phyloP scores from a whole-genome alignment of 345 rosid genomes.

The Adansonia digitata region DNA sequence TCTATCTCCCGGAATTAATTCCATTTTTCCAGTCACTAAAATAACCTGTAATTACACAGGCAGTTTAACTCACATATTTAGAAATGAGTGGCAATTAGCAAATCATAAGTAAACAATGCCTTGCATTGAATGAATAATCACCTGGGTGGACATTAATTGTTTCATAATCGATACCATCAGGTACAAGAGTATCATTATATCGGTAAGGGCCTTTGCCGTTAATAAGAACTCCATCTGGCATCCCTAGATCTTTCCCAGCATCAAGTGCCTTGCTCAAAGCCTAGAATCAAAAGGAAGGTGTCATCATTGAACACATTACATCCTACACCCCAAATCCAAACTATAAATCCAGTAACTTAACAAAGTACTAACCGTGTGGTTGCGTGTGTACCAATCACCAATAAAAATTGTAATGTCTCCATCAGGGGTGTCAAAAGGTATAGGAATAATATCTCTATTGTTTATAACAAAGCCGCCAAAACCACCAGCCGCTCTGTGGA shows the following conservation, averaged over 20 bases:
- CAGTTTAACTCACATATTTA: not conserved
- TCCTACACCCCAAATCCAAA: not conserved
- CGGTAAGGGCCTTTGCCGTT: slow-evolving; percentile 97
- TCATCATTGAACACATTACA: not conserved
- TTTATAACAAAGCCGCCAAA: slow-evolving; percentile 80
- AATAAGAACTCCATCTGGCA: slow-evolving; percentile 95
- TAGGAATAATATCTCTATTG: slow-evolving; percentile 67
- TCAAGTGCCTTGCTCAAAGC: slow-evolving; percentile 89
- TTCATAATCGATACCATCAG: slow-evolving; percentile 67
- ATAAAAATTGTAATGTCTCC: slow-evolving; percentile 74
- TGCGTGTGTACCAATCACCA: slow-evolving; percentile 94
- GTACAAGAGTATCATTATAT: slow-evolving; percentile 80
- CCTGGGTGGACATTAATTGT: slow-evolving; percentile 90
- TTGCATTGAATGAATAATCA: slow-evolving; percentile 23
- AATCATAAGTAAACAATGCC: not conserved
- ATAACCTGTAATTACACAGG: not conserved
- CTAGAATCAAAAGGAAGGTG: slow-evolving; percentile 33
- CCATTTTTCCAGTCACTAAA: not conserved
- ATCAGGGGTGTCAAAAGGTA: slow-evolving; percentile 76
- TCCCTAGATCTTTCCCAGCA: slow-evolving; percentile 86
- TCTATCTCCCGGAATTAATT: not conserved
- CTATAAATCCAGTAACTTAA: not conserved
- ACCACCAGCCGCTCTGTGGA: slow-evolving; percentile 96
- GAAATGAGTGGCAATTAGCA: not conserved
- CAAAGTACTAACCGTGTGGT: slow-evolving; percentile 75